Conservation (phyloP, 2,329 filamentous ascomycete genomes). For the Calycina herbarum region DNA sequence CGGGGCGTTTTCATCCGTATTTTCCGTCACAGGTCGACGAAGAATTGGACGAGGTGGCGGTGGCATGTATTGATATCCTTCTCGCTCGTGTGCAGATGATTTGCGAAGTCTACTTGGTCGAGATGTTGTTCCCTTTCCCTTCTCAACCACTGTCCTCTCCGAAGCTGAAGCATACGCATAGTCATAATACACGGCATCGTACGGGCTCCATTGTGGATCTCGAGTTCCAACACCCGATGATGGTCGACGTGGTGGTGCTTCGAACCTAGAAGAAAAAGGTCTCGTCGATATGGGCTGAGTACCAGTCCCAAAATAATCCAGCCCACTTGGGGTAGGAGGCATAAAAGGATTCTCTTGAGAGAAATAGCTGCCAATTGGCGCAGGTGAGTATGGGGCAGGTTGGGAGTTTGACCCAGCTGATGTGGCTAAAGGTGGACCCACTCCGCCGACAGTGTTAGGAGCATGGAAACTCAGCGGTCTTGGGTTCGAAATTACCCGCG, state of each 20-base stretch:
- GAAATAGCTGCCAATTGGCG: too few relatives aligned
- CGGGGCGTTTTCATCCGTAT: background rate
- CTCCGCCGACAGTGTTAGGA: conserved; percentile 14
- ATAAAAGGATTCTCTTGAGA: too few relatives aligned
- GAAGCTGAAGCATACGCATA: conserved; percentile 31
- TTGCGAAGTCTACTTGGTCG: conserved; percentile 26
- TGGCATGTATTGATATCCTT: conserved; percentile 32
- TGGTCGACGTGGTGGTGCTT: conserved; percentile 21
- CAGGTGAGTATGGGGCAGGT: conserved; percentile 12
- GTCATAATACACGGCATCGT: conserved; percentile 23
- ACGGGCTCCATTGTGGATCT: conserved; percentile 11
- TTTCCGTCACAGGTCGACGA: conserved; percentile 14
- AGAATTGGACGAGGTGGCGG: conserved; percentile 29
- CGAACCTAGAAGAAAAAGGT: conserved; percentile 30
- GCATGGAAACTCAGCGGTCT: conserved; percentile 29
- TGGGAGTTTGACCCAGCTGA: conserved; percentile 27
- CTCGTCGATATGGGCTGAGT: conserved; percentile 18
- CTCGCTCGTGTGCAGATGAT: conserved; percentile 12
- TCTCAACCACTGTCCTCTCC: conserved; percentile 18
- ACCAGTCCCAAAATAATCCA: conserved; percentile 7
- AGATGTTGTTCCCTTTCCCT: conserved; percentile 1
- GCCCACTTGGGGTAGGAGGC: too few relatives aligned
- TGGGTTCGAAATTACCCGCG: conserved; percentile 37
- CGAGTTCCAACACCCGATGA: conserved; percentile 25
- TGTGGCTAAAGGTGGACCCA: conserved; percentile 24